Conservation (phyloP, 495 filamentous ascomycete genomes). For the Elaphomyces granulatus region DNA sequence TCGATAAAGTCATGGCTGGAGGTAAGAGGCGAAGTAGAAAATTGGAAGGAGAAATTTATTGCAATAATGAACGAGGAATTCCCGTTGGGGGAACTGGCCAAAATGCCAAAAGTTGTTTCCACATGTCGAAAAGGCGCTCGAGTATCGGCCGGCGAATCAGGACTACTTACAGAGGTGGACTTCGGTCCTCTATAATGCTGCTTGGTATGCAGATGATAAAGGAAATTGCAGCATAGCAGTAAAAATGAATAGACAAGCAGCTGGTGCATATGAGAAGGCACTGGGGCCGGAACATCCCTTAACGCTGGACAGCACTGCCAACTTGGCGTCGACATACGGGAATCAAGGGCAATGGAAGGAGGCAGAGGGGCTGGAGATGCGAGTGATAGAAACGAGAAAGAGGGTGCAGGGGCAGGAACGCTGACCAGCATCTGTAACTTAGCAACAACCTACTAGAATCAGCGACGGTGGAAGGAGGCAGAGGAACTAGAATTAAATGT, state of each 20-base stretch:
- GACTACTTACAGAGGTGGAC: slow-evolving; percentile 9
- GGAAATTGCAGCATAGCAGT: slow-evolving; percentile 9
- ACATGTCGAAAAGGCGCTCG: slow-evolving; percentile 11
- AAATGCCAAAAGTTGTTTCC: slow-evolving; percentile 15
- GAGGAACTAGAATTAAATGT: too few species aligned
- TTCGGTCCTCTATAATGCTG: slow-evolving; percentile 12
- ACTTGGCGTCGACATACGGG: slow-evolving; percentile 9
- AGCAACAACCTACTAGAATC: slow-evolving; percentile 12
- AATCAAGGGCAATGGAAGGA: slow-evolving; percentile 16
- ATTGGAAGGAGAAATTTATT: slow-evolving; percentile 20
- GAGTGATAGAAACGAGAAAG: slow-evolving; percentile 11
- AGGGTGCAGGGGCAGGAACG: slow-evolving; percentile 13
- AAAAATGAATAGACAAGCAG: too few species aligned
- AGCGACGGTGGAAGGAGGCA: slow-evolving; percentile 13
- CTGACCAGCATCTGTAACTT: slow-evolving; percentile 14
- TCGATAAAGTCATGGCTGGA: slow-evolving; percentile 15
- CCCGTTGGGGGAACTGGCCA: slow-evolving; percentile 26
- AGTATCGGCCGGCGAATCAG: slow-evolving; percentile 5
- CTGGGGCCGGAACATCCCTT: slow-evolving; percentile 6
- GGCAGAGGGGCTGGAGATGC: slow-evolving; percentile 22
- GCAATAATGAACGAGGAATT: slow-evolving; percentile 21
- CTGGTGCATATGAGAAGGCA: slow-evolving; percentile 2
- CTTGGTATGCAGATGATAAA: slow-evolving; percentile 9
- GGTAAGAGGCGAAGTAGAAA: slow-evolving; percentile 17
- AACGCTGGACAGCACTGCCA: slow-evolving; percentile 3